These are phyloP conservation scores for Plasmodium adleri DNA, from an alignment of 169 alveolate species.

Conservation along the genomic window DNA sequence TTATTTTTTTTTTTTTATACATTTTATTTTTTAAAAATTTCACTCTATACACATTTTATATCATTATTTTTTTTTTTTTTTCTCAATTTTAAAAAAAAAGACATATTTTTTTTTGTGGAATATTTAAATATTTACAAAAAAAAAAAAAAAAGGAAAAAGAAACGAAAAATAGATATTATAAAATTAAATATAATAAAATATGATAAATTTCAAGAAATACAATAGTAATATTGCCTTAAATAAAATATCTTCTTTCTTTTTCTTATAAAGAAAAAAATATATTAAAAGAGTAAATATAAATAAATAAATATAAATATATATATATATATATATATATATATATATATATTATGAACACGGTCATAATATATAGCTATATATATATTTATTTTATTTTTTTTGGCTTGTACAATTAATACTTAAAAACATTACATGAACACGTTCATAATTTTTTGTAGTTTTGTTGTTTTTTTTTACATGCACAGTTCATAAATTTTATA, in stretches of 20 bases:
- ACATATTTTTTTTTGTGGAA: not conserved
- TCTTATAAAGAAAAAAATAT: too few relatives aligned
- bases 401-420: not conserved
- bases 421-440: not conserved
- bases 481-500: too few relatives aligned
- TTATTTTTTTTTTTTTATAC: not conserved
- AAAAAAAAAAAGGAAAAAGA: not conserved
- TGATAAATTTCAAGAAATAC: too few relatives aligned
- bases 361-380: too few relatives aligned
- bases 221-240: too few relatives aligned
- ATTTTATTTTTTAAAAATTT: too few relatives aligned
- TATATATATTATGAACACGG: too few relatives aligned
- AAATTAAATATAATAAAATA: too few relatives aligned
- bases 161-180: not conserved
- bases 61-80: not conserved
- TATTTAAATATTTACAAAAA: constrained; percentile 3
- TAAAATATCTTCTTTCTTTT: too few relatives aligned
- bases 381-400: not conserved
- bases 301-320: too few relatives aligned
- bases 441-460: not conserved
- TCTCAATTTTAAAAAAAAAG: not conserved
- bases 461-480: constrained; percentile 1
- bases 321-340: too few relatives aligned
- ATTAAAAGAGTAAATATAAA: too few relatives aligned
- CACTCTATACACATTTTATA: not conserved